Evolutionary conservation across 306 rosid genomes (phyloP).

Genomic region (Sphenostylis stenocarpa): DNA sequence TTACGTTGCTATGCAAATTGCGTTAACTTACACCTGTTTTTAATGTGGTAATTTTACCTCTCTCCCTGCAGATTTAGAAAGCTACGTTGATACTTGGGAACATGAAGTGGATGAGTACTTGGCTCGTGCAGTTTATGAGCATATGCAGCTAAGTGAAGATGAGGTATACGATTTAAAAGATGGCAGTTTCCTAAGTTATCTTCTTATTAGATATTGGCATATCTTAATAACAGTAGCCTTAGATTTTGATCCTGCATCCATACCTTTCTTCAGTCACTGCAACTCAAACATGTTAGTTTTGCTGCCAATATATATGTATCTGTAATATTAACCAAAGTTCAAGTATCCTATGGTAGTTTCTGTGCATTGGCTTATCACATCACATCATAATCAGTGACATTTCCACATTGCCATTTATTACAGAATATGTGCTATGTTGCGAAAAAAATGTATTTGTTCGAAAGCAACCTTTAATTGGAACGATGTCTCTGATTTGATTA

Average conservation of each 20-base stretch:
- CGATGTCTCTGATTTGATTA: constrained; percentile 26
- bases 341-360: not conserved
- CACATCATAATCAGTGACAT: not conserved
- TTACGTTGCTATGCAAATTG: not conserved
- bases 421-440: constrained; percentile 16
- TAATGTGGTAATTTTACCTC: constrained; percentile 29
- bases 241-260: not conserved
- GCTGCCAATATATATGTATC: not conserved
- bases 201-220: not conserved
- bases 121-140: constrained; percentile 70
- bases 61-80: constrained; percentile 44
- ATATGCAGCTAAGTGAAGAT: constrained; percentile 69
- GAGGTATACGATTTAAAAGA: constrained; percentile 46
- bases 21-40: not conserved
- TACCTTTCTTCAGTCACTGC: not conserved
- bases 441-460: too few relatives aligned
- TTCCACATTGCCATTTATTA: not conserved
- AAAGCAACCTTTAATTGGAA: constrained; percentile 12
- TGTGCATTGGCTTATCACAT: not conserved
- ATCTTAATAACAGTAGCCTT: not conserved
- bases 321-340: not conserved
- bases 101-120: constrained; percentile 79
- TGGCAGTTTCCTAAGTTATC: not conserved
- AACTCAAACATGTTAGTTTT: not conserved
- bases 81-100: constrained; percentile 60